These are phyloP conservation scores for Solanum chilense DNA, from an alignment of 257 asterid genomes.

Conservation along the genomic window DNA sequence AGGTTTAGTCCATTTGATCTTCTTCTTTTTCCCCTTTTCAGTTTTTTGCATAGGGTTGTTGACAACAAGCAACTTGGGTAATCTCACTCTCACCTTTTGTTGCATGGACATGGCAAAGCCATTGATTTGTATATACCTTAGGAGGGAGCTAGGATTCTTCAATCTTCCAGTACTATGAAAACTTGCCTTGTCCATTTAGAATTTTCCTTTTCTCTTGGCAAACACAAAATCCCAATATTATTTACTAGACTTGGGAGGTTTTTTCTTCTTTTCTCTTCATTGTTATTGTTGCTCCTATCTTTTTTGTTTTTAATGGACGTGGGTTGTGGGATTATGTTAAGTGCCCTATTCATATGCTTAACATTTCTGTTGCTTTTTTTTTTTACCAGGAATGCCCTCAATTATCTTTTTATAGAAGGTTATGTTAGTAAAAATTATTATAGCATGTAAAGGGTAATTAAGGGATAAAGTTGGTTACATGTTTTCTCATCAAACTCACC, in stretches of 20 bases:
- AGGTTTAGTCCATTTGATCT: background rate
- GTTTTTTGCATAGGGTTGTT: background rate
- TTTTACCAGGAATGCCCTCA: background rate
- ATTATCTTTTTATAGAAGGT: background rate
- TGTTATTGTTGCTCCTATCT: background rate
- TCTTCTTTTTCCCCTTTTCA: background rate
- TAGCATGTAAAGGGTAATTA: background rate
- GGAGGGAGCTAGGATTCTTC: background rate
- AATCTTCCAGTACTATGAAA: background rate
- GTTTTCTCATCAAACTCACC: background rate
- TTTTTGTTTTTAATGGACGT: background rate
- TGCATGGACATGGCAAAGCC: background rate
- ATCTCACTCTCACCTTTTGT: conserved; percentile 3
- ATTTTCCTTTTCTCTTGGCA: background rate
- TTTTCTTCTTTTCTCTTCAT: background rate
- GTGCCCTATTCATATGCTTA: background rate
- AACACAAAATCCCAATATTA: background rate
- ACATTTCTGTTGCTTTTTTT: background rate
- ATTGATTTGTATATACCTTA: background rate
- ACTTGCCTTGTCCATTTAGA: background rate
- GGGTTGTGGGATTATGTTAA: background rate
- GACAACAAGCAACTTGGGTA: background rate
- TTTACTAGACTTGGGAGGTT: background rate
- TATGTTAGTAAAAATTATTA: background rate
- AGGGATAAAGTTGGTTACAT: background rate